A percentile compares a stretch with the other conserved stretches of the same genome.
These are phyloP conservation scores for Leishmania mexicana DNA, from an alignment of 208 protist species.

Conservation along the genomic window DNA sequence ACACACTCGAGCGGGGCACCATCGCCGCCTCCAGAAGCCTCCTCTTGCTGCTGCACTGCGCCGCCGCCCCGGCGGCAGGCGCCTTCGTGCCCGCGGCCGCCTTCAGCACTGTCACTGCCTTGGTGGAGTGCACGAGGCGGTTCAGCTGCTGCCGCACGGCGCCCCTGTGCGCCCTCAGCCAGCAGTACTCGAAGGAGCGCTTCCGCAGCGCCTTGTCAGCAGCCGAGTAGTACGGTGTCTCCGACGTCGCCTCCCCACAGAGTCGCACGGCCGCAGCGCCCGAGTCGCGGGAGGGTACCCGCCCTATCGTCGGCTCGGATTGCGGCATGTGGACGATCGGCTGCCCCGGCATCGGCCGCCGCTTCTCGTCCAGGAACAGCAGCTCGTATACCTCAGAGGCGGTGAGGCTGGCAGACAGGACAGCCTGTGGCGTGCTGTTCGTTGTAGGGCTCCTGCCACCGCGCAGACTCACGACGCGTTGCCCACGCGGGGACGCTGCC, in stretches of 20 bases:
- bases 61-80: neutral
- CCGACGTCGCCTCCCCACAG: slow-evolving; percentile 10
- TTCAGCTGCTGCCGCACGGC: slow-evolving; percentile 8
- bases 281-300: neutral
- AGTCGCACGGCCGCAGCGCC: neutral
- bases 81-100: neutral
- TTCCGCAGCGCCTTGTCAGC: slow-evolving; percentile 11
- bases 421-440: neutral
- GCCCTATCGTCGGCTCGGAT: neutral
- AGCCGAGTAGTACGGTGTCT: slow-evolving; percentile 11
- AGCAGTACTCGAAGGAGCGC: slow-evolving; percentile 34
- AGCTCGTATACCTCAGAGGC: slow-evolving; percentile 23
- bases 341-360: slow-evolving; percentile 11
- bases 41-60: neutral
- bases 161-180: slow-evolving; percentile 6
- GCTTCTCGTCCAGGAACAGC: slow-evolving; percentile 16
- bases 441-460: neutral
- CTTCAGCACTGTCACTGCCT: neutral
- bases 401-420: slow-evolving; percentile 14
- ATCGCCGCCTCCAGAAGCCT: neutral
- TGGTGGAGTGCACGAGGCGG: slow-evolving; percentile 9
- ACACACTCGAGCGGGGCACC: slow-evolving; percentile 9
- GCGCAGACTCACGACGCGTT: neutral
- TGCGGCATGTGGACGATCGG: slow-evolving; percentile 3
- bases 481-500: neutral